These are phyloP conservation scores for Aspergillus taichungensis DNA, from an alignment of 495 filamentous ascomycete species.

Conservation along the genomic window DNA sequence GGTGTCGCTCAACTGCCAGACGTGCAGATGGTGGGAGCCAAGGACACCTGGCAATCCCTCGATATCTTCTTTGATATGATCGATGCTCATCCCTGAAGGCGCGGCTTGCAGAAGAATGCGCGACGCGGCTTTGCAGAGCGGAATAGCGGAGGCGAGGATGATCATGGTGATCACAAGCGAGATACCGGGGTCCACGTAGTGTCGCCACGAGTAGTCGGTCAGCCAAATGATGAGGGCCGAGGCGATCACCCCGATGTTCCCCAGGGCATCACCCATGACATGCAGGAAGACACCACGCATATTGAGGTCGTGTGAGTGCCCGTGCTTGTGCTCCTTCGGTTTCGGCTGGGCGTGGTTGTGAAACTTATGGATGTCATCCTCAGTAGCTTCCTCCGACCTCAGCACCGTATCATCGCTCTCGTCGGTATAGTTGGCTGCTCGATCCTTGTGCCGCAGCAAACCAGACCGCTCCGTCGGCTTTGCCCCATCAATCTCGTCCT, in stretches of 20 bases:
- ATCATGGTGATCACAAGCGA: slow-evolving; percentile 95
- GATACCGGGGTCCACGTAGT: slow-evolving; percentile 84
- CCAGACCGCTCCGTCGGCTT: slow-evolving; percentile 32
- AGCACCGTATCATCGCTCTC: slow-evolving; percentile 15
- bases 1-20: slow-evolving; percentile 93
- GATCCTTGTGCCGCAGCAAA: slow-evolving; percentile 25
- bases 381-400: slow-evolving; percentile 1
- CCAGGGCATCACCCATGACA: slow-evolving; percentile 91
- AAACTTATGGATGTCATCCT: slow-evolving; percentile 30
- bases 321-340: slow-evolving; percentile 45
- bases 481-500: slow-evolving; percentile 33
- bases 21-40: slow-evolving; percentile 89
- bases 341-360: slow-evolving; percentile 82
- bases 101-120: slow-evolving; percentile 91
- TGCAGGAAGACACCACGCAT: slow-evolving; percentile 98
- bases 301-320: slow-evolving; percentile 80
- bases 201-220: slow-evolving; percentile 56
- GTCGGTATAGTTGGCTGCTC: slow-evolving; percentile 32
- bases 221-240: slow-evolving; percentile 91
- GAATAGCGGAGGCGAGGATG: slow-evolving; percentile 84
- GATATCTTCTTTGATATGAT: slow-evolving; percentile 90
- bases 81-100: slow-evolving; percentile 73
- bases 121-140: slow-evolving; percentile 86
- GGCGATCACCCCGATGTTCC: slow-evolving; percentile 93
- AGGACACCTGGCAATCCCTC: slow-evolving; percentile 71